These are phyloP conservation scores for Conticribra weissflogii DNA, from an alignment of 108 stramenopile species.

Conservation along the genomic window DNA sequence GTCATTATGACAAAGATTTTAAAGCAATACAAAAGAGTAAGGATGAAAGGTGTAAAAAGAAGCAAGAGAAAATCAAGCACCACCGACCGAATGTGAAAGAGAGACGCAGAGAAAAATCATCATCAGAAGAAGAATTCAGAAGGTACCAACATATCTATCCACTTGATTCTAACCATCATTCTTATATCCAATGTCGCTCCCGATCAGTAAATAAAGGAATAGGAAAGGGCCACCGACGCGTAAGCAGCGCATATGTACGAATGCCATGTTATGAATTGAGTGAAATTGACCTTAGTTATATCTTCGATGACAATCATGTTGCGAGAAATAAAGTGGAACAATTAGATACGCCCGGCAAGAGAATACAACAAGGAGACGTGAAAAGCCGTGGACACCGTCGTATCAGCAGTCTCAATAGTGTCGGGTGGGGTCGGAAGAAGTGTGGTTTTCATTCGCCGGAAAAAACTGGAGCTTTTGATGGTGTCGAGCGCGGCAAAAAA, in stretches of 20 bases:
- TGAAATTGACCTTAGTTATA: background rate
- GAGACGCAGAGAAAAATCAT: constrained; percentile 1
- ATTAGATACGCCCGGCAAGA: too few species aligned
- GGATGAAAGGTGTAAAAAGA: constrained; percentile 1
- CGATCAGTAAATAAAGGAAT: background rate
- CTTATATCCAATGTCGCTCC: background rate
- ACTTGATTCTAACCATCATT: background rate
- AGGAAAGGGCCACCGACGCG: background rate
- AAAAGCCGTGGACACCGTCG: background rate
- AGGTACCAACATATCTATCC: too few species aligned
- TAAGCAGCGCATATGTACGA: background rate
- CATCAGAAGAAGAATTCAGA: too few species aligned
- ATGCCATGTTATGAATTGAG: background rate
- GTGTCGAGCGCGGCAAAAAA: background rate
- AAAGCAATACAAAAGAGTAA: background rate
- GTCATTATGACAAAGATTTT: constrained; percentile 44
- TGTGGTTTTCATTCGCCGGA: background rate
- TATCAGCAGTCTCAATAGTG: background rate
- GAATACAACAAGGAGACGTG: background rate
- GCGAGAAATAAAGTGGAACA: too few species aligned
- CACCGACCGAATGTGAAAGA: background rate
- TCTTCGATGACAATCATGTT: background rate
- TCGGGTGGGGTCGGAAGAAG: background rate
- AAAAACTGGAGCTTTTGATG: background rate
- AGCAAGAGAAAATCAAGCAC: background rate